Base-by-base conservation (phyloP, 1,284 basidiomycete species). In the Ustilago bromivora region DNA sequence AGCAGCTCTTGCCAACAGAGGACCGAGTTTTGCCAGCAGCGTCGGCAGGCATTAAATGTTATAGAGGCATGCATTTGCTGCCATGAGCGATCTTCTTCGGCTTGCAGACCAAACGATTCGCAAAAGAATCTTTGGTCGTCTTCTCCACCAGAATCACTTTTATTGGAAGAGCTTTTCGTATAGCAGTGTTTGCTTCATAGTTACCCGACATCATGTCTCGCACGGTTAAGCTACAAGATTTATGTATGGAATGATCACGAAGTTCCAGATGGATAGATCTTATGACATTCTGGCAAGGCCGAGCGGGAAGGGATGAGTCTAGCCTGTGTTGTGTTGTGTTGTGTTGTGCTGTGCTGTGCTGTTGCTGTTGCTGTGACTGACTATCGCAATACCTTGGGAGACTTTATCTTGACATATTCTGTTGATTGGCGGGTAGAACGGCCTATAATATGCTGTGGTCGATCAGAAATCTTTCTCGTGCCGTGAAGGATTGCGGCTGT, bases 21-120 rank as follows among this genome's bases (percentile, higher is more conserved):
- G 74, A 1, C 74, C 74, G 0, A 76, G 74, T 55, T 76, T 76
- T 19, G 69, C 74, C 28, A 61, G 58, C 47, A 61, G 66, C 53
- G 47, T 35, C 38, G 61, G 66, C 23, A 62, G 55, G n/a, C 52
- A 53, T 19, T 58, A n/a, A 54, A 49, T 7, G 41, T 12, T 51
- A 5, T 13, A 31, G 49, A 8, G 17, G 17, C 46, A 41, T 41
- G 11, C 15, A 12, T 41, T 41, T 4, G 40, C 13, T 15, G 40
- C 23, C 23, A 28, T 28, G 0, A 15, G 40, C 46, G 9, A 2
- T 31, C 28, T 13, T 28, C 23, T 28, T 28, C 3, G 23, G 23
- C 23, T 28, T 28, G 2, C 23, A 28, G 23, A 28, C 23, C 10
- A 51, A 43, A 35, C 6, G 35, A 36, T 54, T n/a, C 32, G 32